Evolutionary conservation across 805 yeast species (phyloP).

Genomic region (Zygosaccharomyces pseudorouxii): DNA sequence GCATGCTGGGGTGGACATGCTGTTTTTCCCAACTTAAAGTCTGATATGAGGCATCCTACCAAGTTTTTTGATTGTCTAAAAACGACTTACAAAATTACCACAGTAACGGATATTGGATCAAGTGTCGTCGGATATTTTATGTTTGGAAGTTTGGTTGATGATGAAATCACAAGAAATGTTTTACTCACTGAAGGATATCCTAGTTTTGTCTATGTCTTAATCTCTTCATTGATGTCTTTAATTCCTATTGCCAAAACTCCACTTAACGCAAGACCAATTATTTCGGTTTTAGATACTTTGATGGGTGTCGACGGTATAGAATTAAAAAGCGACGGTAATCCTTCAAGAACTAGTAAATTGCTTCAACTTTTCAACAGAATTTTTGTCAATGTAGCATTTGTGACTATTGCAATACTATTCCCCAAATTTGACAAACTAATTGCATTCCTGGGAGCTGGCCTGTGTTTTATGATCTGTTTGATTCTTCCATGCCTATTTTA

Average conservation of each 20-base stretch:
- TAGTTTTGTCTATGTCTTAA: conserved; percentile 47
- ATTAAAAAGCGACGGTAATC: conserved; percentile 17
- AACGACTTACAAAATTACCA: conserved; percentile 57
- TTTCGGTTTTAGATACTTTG: conserved; percentile 61
- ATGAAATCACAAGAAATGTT: conserved; percentile 74
- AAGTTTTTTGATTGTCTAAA: conserved; percentile 51
- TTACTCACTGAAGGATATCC: conserved; percentile 68
- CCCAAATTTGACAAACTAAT: conserved; percentile 80
- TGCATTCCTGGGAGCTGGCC: conserved; percentile 74
- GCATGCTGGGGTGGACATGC: conserved; percentile 88
- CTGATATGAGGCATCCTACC: conserved; percentile 66
- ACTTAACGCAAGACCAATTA: conserved; percentile 74
- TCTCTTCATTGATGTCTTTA: conserved; percentile 69
- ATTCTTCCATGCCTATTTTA: conserved; percentile 75
- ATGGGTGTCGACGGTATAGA: conserved; percentile 32
- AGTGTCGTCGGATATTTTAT: conserved; percentile 68
- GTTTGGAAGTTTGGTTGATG: conserved; percentile 68
- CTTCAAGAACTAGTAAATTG: conserved; percentile 20
- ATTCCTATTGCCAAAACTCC: conserved; percentile 85
- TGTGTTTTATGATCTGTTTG: conserved; percentile 75
- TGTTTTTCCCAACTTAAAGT: conserved; percentile 66
- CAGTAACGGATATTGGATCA: conserved; percentile 55
- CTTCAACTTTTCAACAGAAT: conserved; percentile 34
- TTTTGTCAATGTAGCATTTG: conserved; percentile 52
- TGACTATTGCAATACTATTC: conserved; percentile 55